Conservation (phyloP, 768 basidiomycete species). For the Udeniomyces megalosporus region DNA sequence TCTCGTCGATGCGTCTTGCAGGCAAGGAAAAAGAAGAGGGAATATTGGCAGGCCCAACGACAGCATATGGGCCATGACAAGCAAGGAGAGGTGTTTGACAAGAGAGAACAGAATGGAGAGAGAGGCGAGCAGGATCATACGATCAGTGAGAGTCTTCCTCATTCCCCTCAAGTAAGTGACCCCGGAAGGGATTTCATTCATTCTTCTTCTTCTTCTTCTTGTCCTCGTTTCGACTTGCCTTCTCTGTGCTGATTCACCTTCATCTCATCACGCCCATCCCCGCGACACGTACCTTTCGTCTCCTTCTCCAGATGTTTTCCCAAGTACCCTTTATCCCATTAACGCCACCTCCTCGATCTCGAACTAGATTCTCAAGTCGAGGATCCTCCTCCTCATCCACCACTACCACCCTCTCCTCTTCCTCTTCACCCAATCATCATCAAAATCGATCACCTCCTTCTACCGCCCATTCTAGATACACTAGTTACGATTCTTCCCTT, state of each 20-base stretch:
- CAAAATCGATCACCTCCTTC: neutral
- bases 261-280: too few species aligned
- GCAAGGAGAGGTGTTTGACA: neutral
- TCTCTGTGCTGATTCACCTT: too few species aligned
- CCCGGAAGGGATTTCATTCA: neutral
- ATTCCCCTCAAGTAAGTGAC: neutral
- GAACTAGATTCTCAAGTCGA: too few species aligned
- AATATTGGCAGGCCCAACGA: neutral
- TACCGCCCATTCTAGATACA: neutral
- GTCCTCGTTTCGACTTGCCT: neutral
- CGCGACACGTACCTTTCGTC: too few species aligned
- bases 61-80: neutral
- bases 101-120: neutral
- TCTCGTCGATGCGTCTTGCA: too few species aligned
- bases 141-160: too few species aligned
- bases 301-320: too few species aligned
- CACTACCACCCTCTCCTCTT: neutral
- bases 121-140: neutral
- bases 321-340: too few species aligned
- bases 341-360: too few species aligned
- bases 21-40: neutral
- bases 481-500: neutral
- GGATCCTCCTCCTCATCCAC: too few species aligned
- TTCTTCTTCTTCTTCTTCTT: neutral
- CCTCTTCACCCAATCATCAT: neutral